Evolutionary conservation across 768 basidiomycete species (phyloP).

Genomic region (Tulasnella sp.): DNA sequence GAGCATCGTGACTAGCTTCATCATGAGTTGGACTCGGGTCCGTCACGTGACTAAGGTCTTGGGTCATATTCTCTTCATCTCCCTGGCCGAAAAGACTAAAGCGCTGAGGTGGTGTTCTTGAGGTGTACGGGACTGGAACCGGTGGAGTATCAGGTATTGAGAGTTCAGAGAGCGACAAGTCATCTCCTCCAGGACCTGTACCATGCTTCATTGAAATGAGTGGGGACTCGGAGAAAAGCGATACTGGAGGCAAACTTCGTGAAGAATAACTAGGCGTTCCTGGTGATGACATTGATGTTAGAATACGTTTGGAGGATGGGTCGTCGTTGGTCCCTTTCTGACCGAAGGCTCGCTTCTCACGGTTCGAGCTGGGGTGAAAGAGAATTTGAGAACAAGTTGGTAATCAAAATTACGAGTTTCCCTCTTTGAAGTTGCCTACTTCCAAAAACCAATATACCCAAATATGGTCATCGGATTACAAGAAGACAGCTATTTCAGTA

Average conservation of each 20-base stretch:
- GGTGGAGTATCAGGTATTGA: conserved; percentile 5
- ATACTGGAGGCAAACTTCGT: too few relatives aligned
- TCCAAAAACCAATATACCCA: too few relatives aligned
- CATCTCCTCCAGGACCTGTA: conserved; percentile 9
- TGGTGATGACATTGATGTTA: too few relatives aligned
- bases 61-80: neutral
- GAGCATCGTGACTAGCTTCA: neutral
- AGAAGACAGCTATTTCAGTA: too few relatives aligned
- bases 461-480: too few relatives aligned
- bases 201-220: neutral
- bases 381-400: too few relatives aligned
- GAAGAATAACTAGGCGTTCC: too few relatives aligned
- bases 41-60: neutral
- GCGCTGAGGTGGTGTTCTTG: neutral
- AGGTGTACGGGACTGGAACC: neutral
- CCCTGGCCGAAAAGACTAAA: conserved; percentile 10
- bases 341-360: too few relatives aligned
- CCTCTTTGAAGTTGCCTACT: too few relatives aligned
- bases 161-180: conserved; percentile 15
- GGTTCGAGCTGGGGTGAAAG: too few relatives aligned
- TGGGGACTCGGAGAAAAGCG: conserved; percentile 10
- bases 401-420: too few relatives aligned
- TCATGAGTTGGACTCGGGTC: neutral
- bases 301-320: conserved; percentile 10
- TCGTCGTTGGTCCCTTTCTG: neutral